A percentile compares a stretch with the other conserved stretches of the same genome.
phyloP scores from a whole-genome alignment of 2,329 filamentous ascomycete species.

The Chrysoporthe austroafricana region DNA sequence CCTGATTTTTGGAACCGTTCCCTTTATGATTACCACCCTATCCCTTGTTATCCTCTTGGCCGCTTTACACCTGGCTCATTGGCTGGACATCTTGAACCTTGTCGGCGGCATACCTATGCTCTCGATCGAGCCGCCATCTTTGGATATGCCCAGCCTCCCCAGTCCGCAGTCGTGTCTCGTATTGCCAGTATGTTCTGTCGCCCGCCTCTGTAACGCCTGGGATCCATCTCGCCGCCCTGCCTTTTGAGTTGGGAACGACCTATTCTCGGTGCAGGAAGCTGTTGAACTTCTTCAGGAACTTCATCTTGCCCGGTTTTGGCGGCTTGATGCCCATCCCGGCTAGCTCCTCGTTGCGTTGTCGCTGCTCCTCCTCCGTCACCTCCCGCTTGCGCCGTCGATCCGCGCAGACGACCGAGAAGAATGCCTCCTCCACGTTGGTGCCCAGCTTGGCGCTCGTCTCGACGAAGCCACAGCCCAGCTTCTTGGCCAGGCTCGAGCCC shows the following conservation, averaged over 20 bases:
- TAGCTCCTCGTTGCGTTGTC: conserved; percentile 22
- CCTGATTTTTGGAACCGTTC: background rate
- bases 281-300: conserved; percentile 23
- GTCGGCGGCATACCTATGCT: background rate
- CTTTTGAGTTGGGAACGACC: background rate
- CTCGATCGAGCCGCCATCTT: too few relatives aligned
- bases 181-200: background rate
- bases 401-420: conserved; percentile 29
- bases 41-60: background rate
- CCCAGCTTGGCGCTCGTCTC: conserved; percentile 29
- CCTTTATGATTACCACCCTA: background rate
- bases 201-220: background rate
- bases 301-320: conserved; percentile 23
- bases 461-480: conserved; percentile 29
- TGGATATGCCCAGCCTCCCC: background rate
- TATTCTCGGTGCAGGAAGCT: conserved; percentile 7
- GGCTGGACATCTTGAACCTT: background rate
- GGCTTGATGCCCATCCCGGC: conserved; percentile 22
- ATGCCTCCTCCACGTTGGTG: conserved; percentile 28
- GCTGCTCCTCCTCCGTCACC: conserved; percentile 20
- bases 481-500: conserved; percentile 25
- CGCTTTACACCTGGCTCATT: too few relatives aligned
- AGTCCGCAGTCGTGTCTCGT: conserved; percentile 4
- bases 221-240: too few relatives aligned
- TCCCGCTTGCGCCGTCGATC: conserved; percentile 24